Percentiles rank a stretch among this genome's conserved stretches.
Evolutionary conservation across 306 rosid species (phyloP).

Genomic region (Gastrolobium bilobum): DNA sequence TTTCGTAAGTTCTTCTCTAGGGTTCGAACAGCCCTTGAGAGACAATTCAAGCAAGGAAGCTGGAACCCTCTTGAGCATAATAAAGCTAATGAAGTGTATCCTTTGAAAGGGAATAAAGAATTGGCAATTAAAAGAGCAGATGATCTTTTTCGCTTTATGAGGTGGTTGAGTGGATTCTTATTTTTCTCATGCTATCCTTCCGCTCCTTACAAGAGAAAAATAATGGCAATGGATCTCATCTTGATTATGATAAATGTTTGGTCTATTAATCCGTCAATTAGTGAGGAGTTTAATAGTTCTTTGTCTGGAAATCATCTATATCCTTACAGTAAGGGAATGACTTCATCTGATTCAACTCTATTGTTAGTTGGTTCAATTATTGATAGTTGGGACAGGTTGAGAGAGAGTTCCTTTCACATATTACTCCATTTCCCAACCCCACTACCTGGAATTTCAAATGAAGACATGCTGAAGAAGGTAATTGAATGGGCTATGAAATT

Average conservation of each 20-base stretch:
- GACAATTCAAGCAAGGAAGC: slow-evolving; percentile 84
- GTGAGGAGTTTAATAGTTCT: slow-evolving; percentile 54
- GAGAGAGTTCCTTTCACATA: slow-evolving; percentile 87
- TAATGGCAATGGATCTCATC: slow-evolving; percentile 93
- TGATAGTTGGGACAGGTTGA: slow-evolving; percentile 99
- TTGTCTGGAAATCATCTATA: slow-evolving; percentile 58
- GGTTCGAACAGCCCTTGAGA: slow-evolving; percentile 94
- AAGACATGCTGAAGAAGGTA: slow-evolving; percentile 65
- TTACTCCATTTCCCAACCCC: slow-evolving; percentile 93
- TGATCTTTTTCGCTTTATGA: slow-evolving; percentile 87
- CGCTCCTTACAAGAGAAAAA: slow-evolving; percentile 97
- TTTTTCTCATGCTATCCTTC: slow-evolving; percentile 98
- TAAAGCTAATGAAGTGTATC: slow-evolving; percentile 48
- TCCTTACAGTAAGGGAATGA: slow-evolving; percentile 84
- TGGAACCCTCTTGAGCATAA: slow-evolving; percentile 71
- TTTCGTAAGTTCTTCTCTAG: slow-evolving; percentile 92
- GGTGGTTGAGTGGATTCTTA: slow-evolving; percentile 94
- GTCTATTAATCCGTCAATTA: slow-evolving; percentile 68
- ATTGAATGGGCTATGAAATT: slow-evolving; percentile 82
- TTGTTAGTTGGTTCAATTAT: slow-evolving; percentile 90
- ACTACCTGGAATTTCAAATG: slow-evolving; percentile 90
- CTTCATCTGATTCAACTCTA: slow-evolving; percentile 79
- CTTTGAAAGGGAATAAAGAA: slow-evolving; percentile 55
- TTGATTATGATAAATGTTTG: slow-evolving; percentile 85
- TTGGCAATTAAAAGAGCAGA: slow-evolving; percentile 68